These are phyloP conservation scores for Pyrenophora graminea DNA, from an alignment of 2,329 filamentous ascomycete genomes.

Conservation along the genomic window DNA sequence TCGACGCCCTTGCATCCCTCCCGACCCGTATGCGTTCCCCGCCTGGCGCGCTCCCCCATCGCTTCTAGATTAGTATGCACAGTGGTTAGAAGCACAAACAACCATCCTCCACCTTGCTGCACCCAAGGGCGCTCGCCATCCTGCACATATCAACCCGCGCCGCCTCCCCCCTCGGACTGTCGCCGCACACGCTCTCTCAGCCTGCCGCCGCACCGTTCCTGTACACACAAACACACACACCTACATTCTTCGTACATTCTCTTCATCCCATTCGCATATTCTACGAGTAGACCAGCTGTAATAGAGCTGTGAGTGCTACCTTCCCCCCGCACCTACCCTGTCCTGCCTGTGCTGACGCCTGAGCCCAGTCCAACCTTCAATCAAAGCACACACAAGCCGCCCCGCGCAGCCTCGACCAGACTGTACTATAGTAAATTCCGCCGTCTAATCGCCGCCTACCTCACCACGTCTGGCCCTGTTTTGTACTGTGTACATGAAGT, in stretches of 20 bases:
- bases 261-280: slow-evolving; percentile 10
- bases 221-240: slow-evolving; percentile 23
- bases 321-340: slow-evolving; percentile 11
- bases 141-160: slow-evolving; percentile 38
- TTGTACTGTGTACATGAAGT: slow-evolving; percentile 22
- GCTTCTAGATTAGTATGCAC: slow-evolving; percentile 47
- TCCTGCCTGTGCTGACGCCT: slow-evolving; percentile 42
- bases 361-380: slow-evolving; percentile 32
- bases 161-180: slow-evolving; percentile 17
- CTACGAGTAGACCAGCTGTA: slow-evolving; percentile 17
- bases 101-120: slow-evolving; percentile 33
- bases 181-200: slow-evolving; percentile 5
- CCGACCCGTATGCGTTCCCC: slow-evolving; percentile 47
- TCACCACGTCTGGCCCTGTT: slow-evolving; percentile 1
- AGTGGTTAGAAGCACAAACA: slow-evolving; percentile 33
- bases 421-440: slow-evolving; percentile 6
- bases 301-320: slow-evolving; percentile 23
- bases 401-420: slow-evolving; percentile 18
- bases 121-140: slow-evolving; percentile 32
- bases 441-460: slow-evolving; percentile 11
- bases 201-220: slow-evolving; percentile 26
- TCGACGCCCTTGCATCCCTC: slow-evolving; percentile 39
- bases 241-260: slow-evolving; percentile 21
- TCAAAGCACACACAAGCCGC: slow-evolving; percentile 28
- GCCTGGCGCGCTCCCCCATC: slow-evolving; percentile 45